Base-by-base conservation (phyloP, 495 filamentous ascomycete genomes). In the Chaetomidium leptoderma region DNA sequence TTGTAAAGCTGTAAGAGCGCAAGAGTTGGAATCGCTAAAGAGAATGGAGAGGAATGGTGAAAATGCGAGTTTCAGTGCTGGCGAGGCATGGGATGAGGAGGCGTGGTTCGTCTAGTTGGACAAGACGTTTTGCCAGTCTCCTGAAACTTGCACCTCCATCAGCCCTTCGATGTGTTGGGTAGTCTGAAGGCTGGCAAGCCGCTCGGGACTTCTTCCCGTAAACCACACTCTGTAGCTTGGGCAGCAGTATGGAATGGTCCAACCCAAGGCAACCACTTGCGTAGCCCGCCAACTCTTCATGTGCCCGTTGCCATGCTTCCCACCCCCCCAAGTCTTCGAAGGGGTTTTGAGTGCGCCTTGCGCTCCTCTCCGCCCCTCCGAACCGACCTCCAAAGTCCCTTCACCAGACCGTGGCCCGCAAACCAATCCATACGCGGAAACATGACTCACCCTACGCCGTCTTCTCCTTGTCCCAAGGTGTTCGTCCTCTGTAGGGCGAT, bases 401-500 rank as follows among this genome's bases (percentile, higher is more conserved):
- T 11, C n/a, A 16, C 32, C 21, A 35, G 4, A 29, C 6, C 9
- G 11, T 6, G 29, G n/a, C 10, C n/a, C 17, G 17, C 27, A 48
- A 19, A 5, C 11, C 33, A 9, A 24, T 11, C 27, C 29, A 7
- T 3, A 33, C 23, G 43, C 2, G 2, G 4, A 58, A 49, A 17
- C 17, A 36, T 46, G n/a, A 46, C 66, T 69, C 53, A 69, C 66
- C 64, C 43, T 30, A 6, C 51, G 32, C 36, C 55, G 51, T 30
- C 46, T 58, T 26, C 48, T 60, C 51, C 54, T 42, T 33, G 29
- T n/a, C 43, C 39, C 45, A 16, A 11, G 23, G 19, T 45, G 30
- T 13, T 55, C 48, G 9, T 55, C 21, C 16, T 48, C 53, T 27
- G 2, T 16, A 1, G 47, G 35, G 6, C 43, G 32, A 0, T 63